These are phyloP conservation scores for Diaporthe ilicicola DNA, from an alignment of 2,329 filamentous ascomycete species.

Conservation along the genomic window DNA sequence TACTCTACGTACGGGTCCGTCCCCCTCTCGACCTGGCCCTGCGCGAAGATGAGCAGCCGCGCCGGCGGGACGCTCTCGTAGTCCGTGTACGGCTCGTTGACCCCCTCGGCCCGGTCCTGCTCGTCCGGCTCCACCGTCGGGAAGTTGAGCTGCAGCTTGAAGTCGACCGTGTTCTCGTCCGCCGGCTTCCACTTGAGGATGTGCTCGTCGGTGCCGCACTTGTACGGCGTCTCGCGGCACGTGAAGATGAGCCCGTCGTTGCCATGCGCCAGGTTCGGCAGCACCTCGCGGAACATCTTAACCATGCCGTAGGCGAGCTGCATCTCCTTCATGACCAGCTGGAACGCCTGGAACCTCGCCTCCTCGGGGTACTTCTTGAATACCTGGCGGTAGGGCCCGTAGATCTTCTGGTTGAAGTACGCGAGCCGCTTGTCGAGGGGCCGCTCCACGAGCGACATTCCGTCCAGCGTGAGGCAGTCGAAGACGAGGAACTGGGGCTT, in stretches of 20 bases:
- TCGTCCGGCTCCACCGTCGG: conserved; percentile 74
- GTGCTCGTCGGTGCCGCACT: conserved; percentile 88
- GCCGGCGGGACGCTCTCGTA: conserved; percentile 83
- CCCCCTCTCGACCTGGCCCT: conserved; percentile 54
- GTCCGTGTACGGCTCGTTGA: conserved; percentile 72
- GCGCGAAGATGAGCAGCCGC: conserved; percentile 75
- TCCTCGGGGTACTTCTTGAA: conserved; percentile 75
- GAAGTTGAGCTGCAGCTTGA: conserved; percentile 81
- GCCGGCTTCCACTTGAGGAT: conserved; percentile 99
- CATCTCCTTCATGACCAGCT: conserved; percentile 87
- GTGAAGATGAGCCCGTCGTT: conserved; percentile 99
- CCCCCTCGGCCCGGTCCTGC: conserved; percentile 72
- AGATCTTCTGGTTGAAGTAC: conserved; percentile 82
- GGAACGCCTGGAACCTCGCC: conserved; percentile 76
- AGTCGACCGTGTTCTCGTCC: conserved; percentile 94
- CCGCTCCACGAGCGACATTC: conserved; percentile 76
- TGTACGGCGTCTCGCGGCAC: conserved; percentile 87
- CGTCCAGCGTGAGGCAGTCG: conserved; percentile 87
- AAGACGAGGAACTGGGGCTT: conserved; percentile 91
- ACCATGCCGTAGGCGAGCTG: conserved; percentile 88
- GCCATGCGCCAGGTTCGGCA: conserved; percentile 86
- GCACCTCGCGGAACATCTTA: conserved; percentile 89
- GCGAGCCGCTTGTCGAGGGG: conserved; percentile 89
- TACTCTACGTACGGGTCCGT: conserved; percentile 70
- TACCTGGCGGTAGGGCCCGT: conserved; percentile 73